These are phyloP conservation scores for Monosporascus sp. DNA, from an alignment of 2,329 filamentous ascomycete genomes.

Conservation along the genomic window DNA sequence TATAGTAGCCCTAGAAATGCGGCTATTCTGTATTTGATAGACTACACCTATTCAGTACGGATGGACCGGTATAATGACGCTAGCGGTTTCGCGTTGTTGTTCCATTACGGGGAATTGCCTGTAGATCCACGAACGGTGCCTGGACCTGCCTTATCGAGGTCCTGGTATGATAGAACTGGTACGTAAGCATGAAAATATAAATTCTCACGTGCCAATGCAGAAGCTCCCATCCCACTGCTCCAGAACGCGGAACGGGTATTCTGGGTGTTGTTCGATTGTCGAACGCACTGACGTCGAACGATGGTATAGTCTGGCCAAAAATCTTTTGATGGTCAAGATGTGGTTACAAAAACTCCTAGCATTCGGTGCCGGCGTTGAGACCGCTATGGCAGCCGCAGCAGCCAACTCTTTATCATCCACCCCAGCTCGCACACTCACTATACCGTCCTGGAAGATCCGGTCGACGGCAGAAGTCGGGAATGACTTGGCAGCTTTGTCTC, in stretches of 20 bases:
- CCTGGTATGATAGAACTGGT: neutral
- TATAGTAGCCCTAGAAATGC: no score
- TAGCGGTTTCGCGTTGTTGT: neutral
- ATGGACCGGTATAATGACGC: neutral
- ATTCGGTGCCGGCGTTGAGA: slow-evolving; percentile 4
- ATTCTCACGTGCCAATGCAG: no score
- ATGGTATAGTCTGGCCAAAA: neutral
- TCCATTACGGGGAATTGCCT: neutral
- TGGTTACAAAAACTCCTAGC: neutral
- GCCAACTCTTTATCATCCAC: slow-evolving; percentile 12
- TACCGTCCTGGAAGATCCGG: slow-evolving; percentile 45
- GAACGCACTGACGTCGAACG: neutral
- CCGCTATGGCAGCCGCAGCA: slow-evolving; percentile 2
- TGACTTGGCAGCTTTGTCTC: slow-evolving; percentile 35
- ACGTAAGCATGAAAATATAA: no score
- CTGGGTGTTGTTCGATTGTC: no score
- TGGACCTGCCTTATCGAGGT: neutral
- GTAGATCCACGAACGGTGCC: neutral
- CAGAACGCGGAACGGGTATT: no score
- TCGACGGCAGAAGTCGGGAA: slow-evolving; percentile 33
- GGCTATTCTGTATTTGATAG: no score
- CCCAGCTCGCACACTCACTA: slow-evolving; percentile 18
- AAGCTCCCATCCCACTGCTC: neutral
- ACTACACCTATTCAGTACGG: no score
- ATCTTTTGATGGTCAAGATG: neutral